Base-by-base conservation (phyloP, 2,329 filamentous ascomycete genomes). In the Curvularia spicifera region DNA sequence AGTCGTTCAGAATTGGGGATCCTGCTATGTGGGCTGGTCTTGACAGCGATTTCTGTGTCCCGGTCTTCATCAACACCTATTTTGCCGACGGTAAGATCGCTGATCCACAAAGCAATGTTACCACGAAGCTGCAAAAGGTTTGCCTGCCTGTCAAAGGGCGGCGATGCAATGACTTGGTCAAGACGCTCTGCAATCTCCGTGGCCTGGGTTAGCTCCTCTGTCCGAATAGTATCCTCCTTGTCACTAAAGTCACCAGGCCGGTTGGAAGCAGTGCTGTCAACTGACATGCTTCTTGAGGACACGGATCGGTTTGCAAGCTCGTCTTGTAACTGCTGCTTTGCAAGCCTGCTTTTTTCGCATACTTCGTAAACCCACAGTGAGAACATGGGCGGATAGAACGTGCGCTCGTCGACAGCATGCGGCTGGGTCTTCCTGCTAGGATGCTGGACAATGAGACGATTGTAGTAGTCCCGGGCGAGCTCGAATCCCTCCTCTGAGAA, bases 381-480 rank as follows among this genome's bases (percentile, higher is more conserved):
- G 66, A 94, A 88, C 79, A 96, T 85, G 13, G 90, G 89, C 13
- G 91, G 88, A 78, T 92, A 93, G 73, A 97, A 96, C 60, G 91
- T 87, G 37, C 90, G 72, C 10, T 91, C 87, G 63, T 86, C 89
- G 42, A 88, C 78, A 3, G 82, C 78, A 50, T 85, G 78, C 0
- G 87, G 86, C 5, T 83, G 81, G 82, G 67, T 88, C 85, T 80
- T 89, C 88, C 6, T 91, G 89, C 75, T 63, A 12, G 76, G 76
- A 57, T 93, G 85, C 71, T 92, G 89, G 65, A 92, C 82, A 50
- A 94, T 90, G 59, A 97, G 81, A 28, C 84, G 84, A 64, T 94
- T 89, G 71, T 95, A 93, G 76, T 94, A 97, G 4, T 84, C 79
- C 60, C 83, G 84, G 10, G 85, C 87, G 47, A 82, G 79, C 56